Percentiles rank a stretch among this genome's conserved stretches.
These are phyloP conservation scores for Ambrosia hybrid DNA, from an alignment of 140 eudicot genomes.

Conservation along the genomic window DNA sequence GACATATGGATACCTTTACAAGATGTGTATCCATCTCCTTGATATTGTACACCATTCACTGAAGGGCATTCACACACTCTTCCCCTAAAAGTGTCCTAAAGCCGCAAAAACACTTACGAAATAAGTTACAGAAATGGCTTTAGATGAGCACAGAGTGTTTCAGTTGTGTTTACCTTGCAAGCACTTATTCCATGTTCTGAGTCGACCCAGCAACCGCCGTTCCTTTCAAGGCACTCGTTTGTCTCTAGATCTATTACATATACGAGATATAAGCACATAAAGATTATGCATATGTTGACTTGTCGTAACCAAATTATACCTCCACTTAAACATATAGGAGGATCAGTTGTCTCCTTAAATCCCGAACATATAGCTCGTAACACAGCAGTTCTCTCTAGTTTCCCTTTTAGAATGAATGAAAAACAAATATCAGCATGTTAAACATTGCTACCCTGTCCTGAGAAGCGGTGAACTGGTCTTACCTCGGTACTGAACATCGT, in stretches of 20 bases:
- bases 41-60: conserved; percentile 74
- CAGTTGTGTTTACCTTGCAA: conserved; percentile 59
- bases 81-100: conserved; percentile 91
- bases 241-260: conserved; percentile 73
- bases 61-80: conserved; percentile 88
- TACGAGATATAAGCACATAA: conserved; percentile 14
- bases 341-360: conserved; percentile 82
- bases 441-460: not conserved
- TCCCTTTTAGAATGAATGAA: conserved; percentile 50
- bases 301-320: conserved; percentile 38
- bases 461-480: conserved; percentile 8
- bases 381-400: conserved; percentile 84
- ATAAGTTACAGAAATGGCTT: not conserved
- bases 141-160: not conserved
- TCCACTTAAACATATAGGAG: conserved; percentile 80
- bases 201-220: conserved; percentile 95
- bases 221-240: conserved; percentile 72
- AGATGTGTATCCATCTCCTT: conserved; percentile 82
- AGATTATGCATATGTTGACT: not conserved
- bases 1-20: conserved; percentile 62
- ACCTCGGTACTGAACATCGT: conserved; percentile 90
- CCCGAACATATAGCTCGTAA: conserved; percentile 88
- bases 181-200: conserved; percentile 60
- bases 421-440: not conserved
- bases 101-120: not conserved